Percentiles rank a stretch among this genome's conserved stretches.
Evolutionary conservation across 768 basidiomycete species (phyloP).

Genomic region (Scleroderma citrinum): DNA sequence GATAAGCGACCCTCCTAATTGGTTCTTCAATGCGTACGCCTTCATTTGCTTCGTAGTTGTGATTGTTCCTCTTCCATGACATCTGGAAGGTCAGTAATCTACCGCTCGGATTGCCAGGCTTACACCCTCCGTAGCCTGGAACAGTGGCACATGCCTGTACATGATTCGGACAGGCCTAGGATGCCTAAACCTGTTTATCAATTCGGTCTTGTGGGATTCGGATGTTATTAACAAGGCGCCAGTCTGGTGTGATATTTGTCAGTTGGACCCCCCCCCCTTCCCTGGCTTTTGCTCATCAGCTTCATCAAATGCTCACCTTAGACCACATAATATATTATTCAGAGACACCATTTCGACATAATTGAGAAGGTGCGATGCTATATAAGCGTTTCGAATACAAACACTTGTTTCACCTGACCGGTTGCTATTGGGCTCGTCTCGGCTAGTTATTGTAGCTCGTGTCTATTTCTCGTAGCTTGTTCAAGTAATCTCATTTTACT

Average conservation of each 20-base stretch:
- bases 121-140: slow-evolving; percentile 29
- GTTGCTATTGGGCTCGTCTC: slow-evolving; percentile 35
- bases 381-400: slow-evolving; percentile 34
- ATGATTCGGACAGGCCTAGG: slow-evolving; percentile 38
- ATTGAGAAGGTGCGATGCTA: slow-evolving; percentile 44
- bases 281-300: slow-evolving; percentile 22
- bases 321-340: slow-evolving; percentile 41
- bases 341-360: slow-evolving; percentile 48
- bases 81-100: slow-evolving; percentile 29
- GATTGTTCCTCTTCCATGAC: slow-evolving; percentile 64
- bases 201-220: slow-evolving; percentile 49
- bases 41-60: slow-evolving; percentile 53
- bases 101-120: neutral
- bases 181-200: slow-evolving; percentile 41
- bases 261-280: slow-evolving; percentile 12
- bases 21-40: slow-evolving; percentile 41
- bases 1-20: slow-evolving; percentile 18
- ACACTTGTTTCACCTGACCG: slow-evolving; percentile 34
- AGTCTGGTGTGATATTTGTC: slow-evolving; percentile 66
- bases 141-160: slow-evolving; percentile 37
- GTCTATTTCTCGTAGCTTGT: too few species aligned
- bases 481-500: neutral
- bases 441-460: slow-evolving; percentile 32
- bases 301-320: neutral
- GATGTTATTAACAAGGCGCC: slow-evolving; percentile 35